phyloP scores from a whole-genome alignment of 768 basidiomycete species.

The Termitomyces sp. region DNA sequence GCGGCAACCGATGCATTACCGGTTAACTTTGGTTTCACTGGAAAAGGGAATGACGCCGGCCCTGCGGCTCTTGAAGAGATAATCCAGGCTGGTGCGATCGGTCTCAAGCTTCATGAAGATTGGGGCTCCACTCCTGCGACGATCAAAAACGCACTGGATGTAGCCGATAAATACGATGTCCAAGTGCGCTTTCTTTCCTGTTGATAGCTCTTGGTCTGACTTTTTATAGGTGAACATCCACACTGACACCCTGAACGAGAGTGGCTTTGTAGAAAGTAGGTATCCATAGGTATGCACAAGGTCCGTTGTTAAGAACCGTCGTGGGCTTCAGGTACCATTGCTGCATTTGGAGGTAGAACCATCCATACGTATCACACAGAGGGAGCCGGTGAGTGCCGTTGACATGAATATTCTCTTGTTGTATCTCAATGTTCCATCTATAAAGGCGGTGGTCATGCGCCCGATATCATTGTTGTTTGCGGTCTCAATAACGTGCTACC shows the following conservation, averaged over 20 bases:
- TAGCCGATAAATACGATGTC: constrained; percentile 90
- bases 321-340: constrained; percentile 62
- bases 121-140: constrained; percentile 90
- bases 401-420: neutral
- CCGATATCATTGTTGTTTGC: constrained; percentile 97
- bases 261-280: constrained; percentile 92
- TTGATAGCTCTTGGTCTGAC: neutral
- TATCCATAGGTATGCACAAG: neutral
- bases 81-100: constrained; percentile 25
- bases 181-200: constrained; percentile 47
- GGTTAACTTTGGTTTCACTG: constrained; percentile 93
- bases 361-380: constrained; percentile 98
- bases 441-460: constrained; percentile 88
- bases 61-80: constrained; percentile 47
- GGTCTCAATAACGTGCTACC: constrained; percentile 86
- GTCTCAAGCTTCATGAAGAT: constrained; percentile 95
- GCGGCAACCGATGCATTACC: constrained; percentile 85
- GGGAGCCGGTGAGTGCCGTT: constrained; percentile 66
- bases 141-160: constrained; percentile 69
- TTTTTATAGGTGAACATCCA: constrained; percentile 76
- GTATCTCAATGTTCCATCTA: neutral
- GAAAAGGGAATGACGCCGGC: constrained; percentile 93
- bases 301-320: neutral
- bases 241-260: constrained; percentile 96
- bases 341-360: constrained; percentile 82